phyloP scores from a whole-genome alignment of 2,329 filamentous ascomycete genomes.

The Grosmannia serpens region DNA sequence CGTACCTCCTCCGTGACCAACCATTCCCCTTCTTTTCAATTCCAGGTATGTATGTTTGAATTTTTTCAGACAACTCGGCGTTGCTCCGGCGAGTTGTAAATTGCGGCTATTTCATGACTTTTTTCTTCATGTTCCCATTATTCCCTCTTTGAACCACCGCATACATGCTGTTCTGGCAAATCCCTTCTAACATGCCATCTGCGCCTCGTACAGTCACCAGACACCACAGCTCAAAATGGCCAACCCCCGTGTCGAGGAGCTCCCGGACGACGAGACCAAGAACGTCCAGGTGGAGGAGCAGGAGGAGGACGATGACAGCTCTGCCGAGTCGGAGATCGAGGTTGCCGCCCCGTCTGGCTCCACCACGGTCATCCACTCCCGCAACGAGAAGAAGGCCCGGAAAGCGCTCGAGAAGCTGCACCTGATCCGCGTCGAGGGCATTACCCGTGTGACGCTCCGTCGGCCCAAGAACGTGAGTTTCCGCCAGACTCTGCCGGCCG shows the following conservation, averaged over 20 bases:
- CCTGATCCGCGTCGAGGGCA: slow-evolving; percentile 89
- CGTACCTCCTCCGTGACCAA: background rate
- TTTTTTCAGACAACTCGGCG: background rate
- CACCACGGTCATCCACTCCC: slow-evolving; percentile 85
- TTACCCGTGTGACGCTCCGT: slow-evolving; percentile 95
- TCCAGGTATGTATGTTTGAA: background rate
- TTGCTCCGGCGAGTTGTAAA: background rate
- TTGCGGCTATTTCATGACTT: background rate
- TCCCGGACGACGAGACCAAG: slow-evolving; percentile 81
- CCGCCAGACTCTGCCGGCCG: slow-evolving; percentile 42
- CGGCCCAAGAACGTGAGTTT: slow-evolving; percentile 99
- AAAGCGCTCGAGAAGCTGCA: slow-evolving; percentile 99
- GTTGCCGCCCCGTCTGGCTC: slow-evolving; percentile 63
- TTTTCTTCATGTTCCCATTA: background rate
- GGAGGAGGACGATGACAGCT: slow-evolving; percentile 58
- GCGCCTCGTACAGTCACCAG: background rate
- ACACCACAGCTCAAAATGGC: slow-evolving; percentile 57
- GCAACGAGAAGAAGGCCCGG: slow-evolving; percentile 99
- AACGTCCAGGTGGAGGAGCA: slow-evolving; percentile 70
- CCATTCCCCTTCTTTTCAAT: background rate
- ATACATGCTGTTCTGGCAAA: too few species aligned
- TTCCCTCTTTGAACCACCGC: background rate
- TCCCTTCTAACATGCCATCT: background rate
- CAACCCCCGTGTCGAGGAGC: slow-evolving; percentile 95
- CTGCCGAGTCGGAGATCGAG: slow-evolving; percentile 64